Evolutionary conservation across 768 basidiomycete species (phyloP), one percentile per base, ranked within the genome.

Genomic region (Termitomyces sp.): DNA sequence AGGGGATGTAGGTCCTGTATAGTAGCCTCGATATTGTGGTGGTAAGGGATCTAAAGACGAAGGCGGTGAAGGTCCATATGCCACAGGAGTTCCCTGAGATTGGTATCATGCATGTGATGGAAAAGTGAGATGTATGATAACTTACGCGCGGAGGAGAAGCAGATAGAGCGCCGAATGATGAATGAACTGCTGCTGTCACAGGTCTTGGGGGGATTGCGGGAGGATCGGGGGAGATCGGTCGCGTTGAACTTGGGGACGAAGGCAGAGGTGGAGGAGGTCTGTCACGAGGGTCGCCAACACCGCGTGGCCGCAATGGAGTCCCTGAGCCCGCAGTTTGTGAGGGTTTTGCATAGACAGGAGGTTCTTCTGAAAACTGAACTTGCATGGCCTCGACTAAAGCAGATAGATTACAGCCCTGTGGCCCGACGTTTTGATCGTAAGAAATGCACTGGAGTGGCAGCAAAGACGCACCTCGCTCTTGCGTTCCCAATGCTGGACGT

Each of bases 331-430:
- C 9, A 28, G 44, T 14, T 37, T 62, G 46, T 62, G 74, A 79
- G 15, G 91, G 87, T 70, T 88, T 93, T 32, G 95, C 85, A 67
- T 94, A 97, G 15, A 98, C 83, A 7, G 95, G 95, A 42, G 96
- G 95, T 45, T 85, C 80, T 30, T 77, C 77, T 21, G 92, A 95
- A 72, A 98, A 98, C 53, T 87, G 78, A 40, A 83, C 78, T 61
- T 89, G 86, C 74, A 98, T 80, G 19, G 85, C 84, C 59, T 89
- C 82, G 43, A 95, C 67, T 21, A 99, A 76, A 4, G 76, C 80
- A 26, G 76, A 71, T n/a, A 98, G 73, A 66, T 75, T 83, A 70
- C 93, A 91, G 45, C 84, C 86, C 93, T 96, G 58, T 24, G 54
- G 24, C 5, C 32, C 24, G 49, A 17, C 22, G 43, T 50, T 41